Conservation (phyloP, 768 basidiomycete species). For the Mycena haematopus region DNA sequence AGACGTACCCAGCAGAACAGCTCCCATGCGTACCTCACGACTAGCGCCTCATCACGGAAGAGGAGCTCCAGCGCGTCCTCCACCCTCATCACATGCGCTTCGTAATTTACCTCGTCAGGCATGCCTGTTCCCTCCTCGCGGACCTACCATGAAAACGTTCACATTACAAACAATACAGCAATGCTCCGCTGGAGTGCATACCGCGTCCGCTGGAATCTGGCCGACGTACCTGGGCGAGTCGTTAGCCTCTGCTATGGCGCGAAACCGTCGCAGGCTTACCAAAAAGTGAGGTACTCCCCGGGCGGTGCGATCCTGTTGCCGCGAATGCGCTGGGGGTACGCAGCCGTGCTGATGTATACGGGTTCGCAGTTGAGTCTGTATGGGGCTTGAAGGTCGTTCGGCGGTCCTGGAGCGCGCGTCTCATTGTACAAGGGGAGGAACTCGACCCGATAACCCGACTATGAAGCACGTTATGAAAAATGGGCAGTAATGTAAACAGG, state of each 20-base stretch:
- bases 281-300: constrained; percentile 61
- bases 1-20: neutral
- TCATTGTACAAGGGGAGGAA: constrained; percentile 54
- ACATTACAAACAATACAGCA: neutral
- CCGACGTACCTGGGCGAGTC: constrained; percentile 17
- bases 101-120: constrained; percentile 60
- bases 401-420: constrained; percentile 49
- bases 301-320: constrained; percentile 34
- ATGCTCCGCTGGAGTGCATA: constrained; percentile 37
- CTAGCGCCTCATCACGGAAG: constrained; percentile 35
- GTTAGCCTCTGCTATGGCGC: too few species aligned
- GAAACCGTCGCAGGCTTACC: constrained; percentile 58
- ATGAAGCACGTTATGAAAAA: neutral
- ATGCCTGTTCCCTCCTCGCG: constrained; percentile 59
- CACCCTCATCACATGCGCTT: constrained; percentile 47
- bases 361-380: constrained; percentile 47
- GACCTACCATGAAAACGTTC: constrained; percentile 42
- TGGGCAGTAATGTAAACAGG: neutral
- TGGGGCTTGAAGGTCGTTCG: constrained; percentile 25
- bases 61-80: constrained; percentile 50
- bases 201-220: constrained; percentile 55
- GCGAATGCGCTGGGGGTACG: constrained; percentile 23
- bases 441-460: constrained; percentile 58
- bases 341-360: constrained; percentile 44
- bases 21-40: constrained; percentile 48